A percentile compares a stretch with the other conserved stretches of the same genome.
These are phyloP conservation scores for Uncinocarpus reesii DNA, from an alignment of 2,329 filamentous ascomycete species.

Conservation along the genomic window DNA sequence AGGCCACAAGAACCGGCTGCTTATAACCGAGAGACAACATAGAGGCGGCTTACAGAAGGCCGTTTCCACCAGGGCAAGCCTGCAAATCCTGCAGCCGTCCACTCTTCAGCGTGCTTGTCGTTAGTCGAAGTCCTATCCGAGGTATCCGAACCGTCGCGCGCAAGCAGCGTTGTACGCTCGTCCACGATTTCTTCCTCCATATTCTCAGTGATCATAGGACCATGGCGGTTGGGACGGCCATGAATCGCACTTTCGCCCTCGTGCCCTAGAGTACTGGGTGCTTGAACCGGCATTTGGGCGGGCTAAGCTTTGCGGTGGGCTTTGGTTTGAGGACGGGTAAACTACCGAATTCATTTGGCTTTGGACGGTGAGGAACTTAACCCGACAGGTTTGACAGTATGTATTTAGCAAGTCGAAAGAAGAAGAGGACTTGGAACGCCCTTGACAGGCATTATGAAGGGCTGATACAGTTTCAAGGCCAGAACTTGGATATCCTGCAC, in stretches of 20 bases:
- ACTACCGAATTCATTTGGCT: not conserved
- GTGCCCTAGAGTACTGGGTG: not conserved
- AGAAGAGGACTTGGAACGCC: not conserved
- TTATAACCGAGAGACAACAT: not conserved
- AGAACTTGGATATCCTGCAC: not conserved
- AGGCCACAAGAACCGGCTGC: constrained; percentile 5
- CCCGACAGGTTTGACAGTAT: too few relatives aligned
- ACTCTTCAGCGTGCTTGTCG: not conserved
- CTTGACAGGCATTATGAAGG: constrained; percentile 1
- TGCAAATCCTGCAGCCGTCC: not conserved
- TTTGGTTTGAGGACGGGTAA: not conserved
- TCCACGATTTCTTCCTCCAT: constrained; percentile 4
- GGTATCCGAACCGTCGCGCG: not conserved
- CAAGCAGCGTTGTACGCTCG: constrained; percentile 12
- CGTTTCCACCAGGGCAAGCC: constrained; percentile 34
- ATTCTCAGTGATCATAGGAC: not conserved
- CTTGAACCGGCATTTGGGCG: not conserved
- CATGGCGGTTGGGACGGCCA: not conserved
- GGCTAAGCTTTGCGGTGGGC: constrained; percentile 5
- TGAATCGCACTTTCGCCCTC: not conserved
- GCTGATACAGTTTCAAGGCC: not conserved
- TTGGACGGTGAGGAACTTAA: not conserved
- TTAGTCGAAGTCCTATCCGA: not conserved
- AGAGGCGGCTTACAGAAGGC: constrained; percentile 37
- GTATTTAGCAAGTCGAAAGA: not conserved